phyloP scores from a whole-genome alignment of 2,329 filamentous ascomycete genomes.

The Pseudogymnoascus sp. region DNA sequence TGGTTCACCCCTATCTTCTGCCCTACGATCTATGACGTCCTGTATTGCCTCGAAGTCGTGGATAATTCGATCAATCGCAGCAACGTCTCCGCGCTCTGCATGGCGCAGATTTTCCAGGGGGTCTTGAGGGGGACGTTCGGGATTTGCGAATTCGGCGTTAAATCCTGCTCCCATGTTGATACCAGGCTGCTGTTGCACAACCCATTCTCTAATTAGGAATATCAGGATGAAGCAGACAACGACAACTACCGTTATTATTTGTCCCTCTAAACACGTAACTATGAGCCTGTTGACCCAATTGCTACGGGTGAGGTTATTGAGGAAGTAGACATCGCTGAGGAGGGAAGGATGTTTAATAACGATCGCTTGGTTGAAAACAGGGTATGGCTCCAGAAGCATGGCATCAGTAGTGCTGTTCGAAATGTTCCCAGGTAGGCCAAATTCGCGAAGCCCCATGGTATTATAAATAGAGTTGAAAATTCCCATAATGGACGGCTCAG shows the following conservation, averaged over 20 bases:
- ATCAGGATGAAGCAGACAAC: slow-evolving; percentile 95
- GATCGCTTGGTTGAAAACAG: not conserved
- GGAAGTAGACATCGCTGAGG: slow-evolving; percentile 49
- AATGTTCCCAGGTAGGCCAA: not conserved
- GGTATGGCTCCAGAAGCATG: not conserved
- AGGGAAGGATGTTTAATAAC: slow-evolving; percentile 35
- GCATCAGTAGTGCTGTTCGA: not conserved
- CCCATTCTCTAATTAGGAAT: slow-evolving; percentile 93
- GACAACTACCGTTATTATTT: slow-evolving; percentile 85
- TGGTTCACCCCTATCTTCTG: slow-evolving; percentile 16
- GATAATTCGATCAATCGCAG: slow-evolving; percentile 15
- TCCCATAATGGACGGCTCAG: not conserved
- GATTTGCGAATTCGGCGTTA: slow-evolving; percentile 49
- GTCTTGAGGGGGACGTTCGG: slow-evolving; percentile 28
- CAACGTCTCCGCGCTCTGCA: not conserved
- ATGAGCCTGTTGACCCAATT: slow-evolving; percentile 68
- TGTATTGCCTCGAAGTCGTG: slow-evolving; percentile 10
- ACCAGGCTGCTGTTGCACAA: slow-evolving; percentile 93
- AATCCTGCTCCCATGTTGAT: slow-evolving; percentile 66
- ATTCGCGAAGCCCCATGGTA: not conserved
- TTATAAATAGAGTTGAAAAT: not conserved
- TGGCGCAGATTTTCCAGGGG: slow-evolving; percentile 13
- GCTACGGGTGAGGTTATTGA: slow-evolving; percentile 59
- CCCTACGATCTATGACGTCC: not conserved
- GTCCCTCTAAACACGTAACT: slow-evolving; percentile 81